Evolutionary conservation across 164 flowering plant species (phyloP).

Genomic region (Annona cherimola): DNA sequence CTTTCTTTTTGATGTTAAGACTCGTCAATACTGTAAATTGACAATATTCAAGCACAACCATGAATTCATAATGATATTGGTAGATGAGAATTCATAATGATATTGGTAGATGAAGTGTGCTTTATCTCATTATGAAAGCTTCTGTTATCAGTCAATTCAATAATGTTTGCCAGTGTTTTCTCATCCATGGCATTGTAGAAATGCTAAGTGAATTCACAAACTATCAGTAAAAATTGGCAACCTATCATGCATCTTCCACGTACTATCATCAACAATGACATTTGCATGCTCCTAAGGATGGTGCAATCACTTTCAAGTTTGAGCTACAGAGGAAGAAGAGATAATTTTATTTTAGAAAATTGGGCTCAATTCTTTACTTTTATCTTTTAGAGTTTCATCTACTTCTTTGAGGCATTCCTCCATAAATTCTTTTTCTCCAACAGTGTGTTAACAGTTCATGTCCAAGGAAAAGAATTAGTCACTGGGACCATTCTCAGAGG

Average conservation of each 20-base stretch:
- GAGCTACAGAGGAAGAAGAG: background rate
- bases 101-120: background rate
- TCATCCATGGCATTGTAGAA: background rate
- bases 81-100: background rate
- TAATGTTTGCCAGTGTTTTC: background rate
- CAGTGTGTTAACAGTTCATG: conserved; percentile 82
- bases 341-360: background rate
- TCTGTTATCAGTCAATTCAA: background rate
- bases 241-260: background rate
- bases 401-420: background rate
- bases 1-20: background rate
- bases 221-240: too few species aligned
- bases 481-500: conserved; percentile 65
- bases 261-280: background rate
- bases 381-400: background rate
- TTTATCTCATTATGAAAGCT: background rate
- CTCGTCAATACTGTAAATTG: background rate
- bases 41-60: background rate
- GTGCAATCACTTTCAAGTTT: background rate
- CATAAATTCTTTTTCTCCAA: conserved; percentile 7
- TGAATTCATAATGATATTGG: background rate
- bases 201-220: background rate
- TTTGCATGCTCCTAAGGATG: background rate
- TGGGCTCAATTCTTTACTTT: background rate
- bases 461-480: conserved; percentile 66